These are phyloP conservation scores for Platanthera guangdongensis DNA, from an alignment of 106 monocot species.

Conservation along the genomic window DNA sequence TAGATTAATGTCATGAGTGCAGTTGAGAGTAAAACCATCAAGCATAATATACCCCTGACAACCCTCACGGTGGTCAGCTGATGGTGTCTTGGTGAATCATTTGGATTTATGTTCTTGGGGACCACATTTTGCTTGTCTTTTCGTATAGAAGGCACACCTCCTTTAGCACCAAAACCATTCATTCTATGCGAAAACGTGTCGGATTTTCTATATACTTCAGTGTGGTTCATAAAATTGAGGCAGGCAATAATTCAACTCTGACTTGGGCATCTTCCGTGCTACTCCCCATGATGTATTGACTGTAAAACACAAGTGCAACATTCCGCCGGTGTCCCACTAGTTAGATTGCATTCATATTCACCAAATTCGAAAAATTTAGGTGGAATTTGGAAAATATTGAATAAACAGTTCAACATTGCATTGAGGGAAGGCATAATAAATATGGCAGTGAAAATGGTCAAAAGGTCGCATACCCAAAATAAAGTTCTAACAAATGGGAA, in stretches of 20 bases:
- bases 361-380: not conserved
- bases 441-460: not conserved
- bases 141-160: not conserved
- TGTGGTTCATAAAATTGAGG: not conserved
- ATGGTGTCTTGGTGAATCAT: conserved; percentile 33
- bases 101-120: conserved; percentile 1
- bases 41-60: conserved; percentile 57
- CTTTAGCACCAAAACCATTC: not conserved
- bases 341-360: not conserved
- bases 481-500: not conserved
- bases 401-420: not conserved
- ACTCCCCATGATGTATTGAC: not conserved
- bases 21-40: conserved; percentile 52
- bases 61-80: conserved; percentile 52
- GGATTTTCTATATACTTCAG: not conserved
- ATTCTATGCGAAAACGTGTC: not conserved
- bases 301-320: not conserved
- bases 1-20: conserved; percentile 75
- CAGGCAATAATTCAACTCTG: not conserved
- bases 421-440: not conserved
- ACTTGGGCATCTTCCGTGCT: not conserved
- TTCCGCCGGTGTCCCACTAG: not conserved
- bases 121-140: not conserved
- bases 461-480: not conserved
- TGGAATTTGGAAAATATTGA: not conserved